Evolutionary conservation across 1,284 basidiomycete species (phyloP).

Genomic region (Moesziomyces sp.): DNA sequence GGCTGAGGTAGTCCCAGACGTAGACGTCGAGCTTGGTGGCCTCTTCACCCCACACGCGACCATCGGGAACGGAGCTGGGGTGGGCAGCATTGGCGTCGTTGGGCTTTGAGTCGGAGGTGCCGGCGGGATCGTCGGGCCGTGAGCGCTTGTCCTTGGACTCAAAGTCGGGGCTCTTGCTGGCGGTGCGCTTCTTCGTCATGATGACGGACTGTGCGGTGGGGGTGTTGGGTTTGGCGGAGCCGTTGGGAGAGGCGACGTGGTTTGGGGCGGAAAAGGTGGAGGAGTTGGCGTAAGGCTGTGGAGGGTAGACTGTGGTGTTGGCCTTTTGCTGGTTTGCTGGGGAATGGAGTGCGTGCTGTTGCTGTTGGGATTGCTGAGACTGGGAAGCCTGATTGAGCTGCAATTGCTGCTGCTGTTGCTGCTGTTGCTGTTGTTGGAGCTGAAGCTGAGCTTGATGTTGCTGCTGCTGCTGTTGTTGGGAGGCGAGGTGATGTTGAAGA

Average conservation of each 20-base stretch:
- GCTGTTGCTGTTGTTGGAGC: constrained; percentile 27
- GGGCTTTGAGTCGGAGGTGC: constrained; percentile 9
- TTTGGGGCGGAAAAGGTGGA: constrained; percentile 26
- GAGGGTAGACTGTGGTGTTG: constrained; percentile 38
- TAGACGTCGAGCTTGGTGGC: constrained; percentile 65
- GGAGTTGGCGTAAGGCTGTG: constrained; percentile 51
- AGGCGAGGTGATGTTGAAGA: constrained; percentile 23
- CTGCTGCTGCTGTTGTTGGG: constrained; percentile 11
- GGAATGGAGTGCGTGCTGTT: background rate
- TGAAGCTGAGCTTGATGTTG: constrained; percentile 21
- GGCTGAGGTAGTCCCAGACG: constrained; percentile 66
- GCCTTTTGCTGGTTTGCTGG: constrained; percentile 20
- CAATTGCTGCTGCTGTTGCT: constrained; percentile 20
- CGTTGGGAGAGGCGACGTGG: constrained; percentile 46
- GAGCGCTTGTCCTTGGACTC: constrained; percentile 54
- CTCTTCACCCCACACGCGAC: constrained; percentile 57
- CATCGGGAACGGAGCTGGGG: constrained; percentile 33
- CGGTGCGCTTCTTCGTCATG: constrained; percentile 50
- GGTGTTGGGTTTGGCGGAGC: constrained; percentile 36
- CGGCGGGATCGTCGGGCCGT: constrained; percentile 40
- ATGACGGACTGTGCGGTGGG: constrained; percentile 39
- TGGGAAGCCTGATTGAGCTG: constrained; percentile 21
- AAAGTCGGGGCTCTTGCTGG: constrained; percentile 51
- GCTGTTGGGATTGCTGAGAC: constrained; percentile 4
- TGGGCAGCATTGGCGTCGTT: constrained; percentile 22